Percentiles rank a stretch among this genome's conserved stretches.
These are phyloP conservation scores for Narthecium ossifragum DNA, from an alignment of 106 monocot species.

Conservation along the genomic window DNA sequence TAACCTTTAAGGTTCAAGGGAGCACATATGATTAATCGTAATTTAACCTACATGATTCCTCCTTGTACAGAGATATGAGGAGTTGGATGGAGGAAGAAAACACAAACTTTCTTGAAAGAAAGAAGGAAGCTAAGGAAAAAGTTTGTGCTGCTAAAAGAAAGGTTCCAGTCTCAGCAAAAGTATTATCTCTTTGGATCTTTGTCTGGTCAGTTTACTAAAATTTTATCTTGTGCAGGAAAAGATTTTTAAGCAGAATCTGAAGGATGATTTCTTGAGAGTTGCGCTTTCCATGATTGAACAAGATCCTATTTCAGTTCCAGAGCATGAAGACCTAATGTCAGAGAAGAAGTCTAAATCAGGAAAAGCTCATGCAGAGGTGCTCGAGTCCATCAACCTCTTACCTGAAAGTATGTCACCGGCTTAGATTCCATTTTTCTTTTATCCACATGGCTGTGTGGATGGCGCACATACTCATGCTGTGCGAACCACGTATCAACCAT, in stretches of 20 bases:
- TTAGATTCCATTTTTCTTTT: no score
- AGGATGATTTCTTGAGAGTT: slow-evolving; percentile 39
- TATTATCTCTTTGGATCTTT: no score
- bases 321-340: slow-evolving; percentile 39
- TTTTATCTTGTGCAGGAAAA: slow-evolving; percentile 34
- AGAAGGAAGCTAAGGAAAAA: slow-evolving; percentile 33
- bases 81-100: slow-evolving; percentile 49
- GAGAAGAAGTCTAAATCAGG: slow-evolving; percentile 33
- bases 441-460: no score
- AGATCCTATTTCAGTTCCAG: slow-evolving; percentile 25
- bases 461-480: no score
- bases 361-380: slow-evolving; percentile 38
- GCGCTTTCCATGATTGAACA: slow-evolving; percentile 31
- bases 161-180: no score
- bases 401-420: slow-evolving; percentile 32
- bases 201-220: slow-evolving; percentile 1
- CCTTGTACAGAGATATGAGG: slow-evolving; percentile 37
- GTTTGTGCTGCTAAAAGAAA: slow-evolving; percentile 40
- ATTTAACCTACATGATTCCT: not conserved
- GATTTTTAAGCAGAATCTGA: slow-evolving; percentile 51
- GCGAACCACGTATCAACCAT: no score
- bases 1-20: no score
- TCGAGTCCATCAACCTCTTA: slow-evolving; percentile 20
- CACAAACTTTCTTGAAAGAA: slow-evolving; percentile 32
- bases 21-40: not conserved